A percentile compares a stretch with the other conserved stretches of the same genome.
Conservation (phyloP, 441 rosid species). For the Adansonia rubrostipa region DNA sequence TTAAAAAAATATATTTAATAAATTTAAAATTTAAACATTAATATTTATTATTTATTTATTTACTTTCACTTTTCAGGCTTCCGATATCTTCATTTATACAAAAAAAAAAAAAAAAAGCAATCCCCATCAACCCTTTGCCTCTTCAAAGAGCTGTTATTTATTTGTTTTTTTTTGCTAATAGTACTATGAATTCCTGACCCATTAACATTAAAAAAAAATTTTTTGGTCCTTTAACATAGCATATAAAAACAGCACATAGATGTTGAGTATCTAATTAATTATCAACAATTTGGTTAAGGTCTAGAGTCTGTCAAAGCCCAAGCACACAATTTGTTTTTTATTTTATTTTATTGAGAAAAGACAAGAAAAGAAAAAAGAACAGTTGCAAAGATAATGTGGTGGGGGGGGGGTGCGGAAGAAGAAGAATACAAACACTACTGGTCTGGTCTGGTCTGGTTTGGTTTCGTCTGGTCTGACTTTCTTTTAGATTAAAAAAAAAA, state of each 20-base stretch:
- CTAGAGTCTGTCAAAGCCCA: background rate
- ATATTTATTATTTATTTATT: too few species aligned
- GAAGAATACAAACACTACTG: background rate
- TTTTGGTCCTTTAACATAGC: background rate
- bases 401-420: too few species aligned
- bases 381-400: background rate
- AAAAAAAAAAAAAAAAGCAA: too few species aligned
- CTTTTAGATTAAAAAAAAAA: background rate
- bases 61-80: too few species aligned
- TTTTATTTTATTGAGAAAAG: too few species aligned
- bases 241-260: background rate
- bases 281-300: constrained; percentile 3
- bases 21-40: too few species aligned
- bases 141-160: background rate
- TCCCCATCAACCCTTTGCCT: background rate
- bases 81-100: background rate
- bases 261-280: constrained; percentile 12
- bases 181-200: background rate
- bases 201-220: background rate
- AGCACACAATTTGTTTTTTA: background rate
- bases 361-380: background rate
- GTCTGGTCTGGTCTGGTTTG: too few species aligned
- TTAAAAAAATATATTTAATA: too few species aligned
- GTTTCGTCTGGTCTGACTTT: background rate
- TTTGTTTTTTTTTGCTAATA: too few species aligned